Base-by-base conservation (phyloP, 768 basidiomycete genomes). In the Cystobasidium tubakii region DNA sequence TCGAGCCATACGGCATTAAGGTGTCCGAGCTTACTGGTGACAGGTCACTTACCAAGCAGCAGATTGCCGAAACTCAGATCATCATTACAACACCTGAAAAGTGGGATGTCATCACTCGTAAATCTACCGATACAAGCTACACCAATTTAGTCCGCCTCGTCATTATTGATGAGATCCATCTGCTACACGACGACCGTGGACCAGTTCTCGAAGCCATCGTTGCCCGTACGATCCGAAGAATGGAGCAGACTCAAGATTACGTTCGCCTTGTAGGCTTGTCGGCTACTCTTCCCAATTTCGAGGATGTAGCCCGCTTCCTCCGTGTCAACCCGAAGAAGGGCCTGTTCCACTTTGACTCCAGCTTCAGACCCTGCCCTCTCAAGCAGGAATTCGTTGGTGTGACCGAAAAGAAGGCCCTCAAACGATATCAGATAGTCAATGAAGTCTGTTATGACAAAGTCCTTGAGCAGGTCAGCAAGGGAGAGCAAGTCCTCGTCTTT, bases 381-480 rank as follows among this genome's bases (percentile, higher is more conserved):
- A 91, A 94, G 79, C 94, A 97, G 78, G 91, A 96, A 79, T 97
- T 98, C 82, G 88, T 98, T 74, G 96, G 96, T 50, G 88, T 99
- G 73, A 97, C 95, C 0, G 96, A 98, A 84, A 98, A 97, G 86
- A 98, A 96, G 81, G 96, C 96, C 0, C 97, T 98, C 85, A 97
- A 95, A 81, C 88, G 96, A 6, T 92, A 94, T 80, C 95, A 97
- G 81, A 88, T 97, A 75, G 95, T 91, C 86, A 99, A 99, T 82
- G 94, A 98, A 80, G 93, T 98, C 25, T 95, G 94, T 82, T 99
- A 99, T 83, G 95, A 98, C 82, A 99, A 98, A 83, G 90, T 97
- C 1, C 86, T 98, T 27, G 93, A 97, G 76, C 92, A 98, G 78
- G 87, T 87, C 7, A 86, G 87, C 62, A 92, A 91, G 83, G 77